A percentile compares a stretch with the other conserved stretches of the same genome.
These are phyloP conservation scores for Arthrobotrys musiformis DNA, from an alignment of 2,329 filamentous ascomycete genomes.

Conservation along the genomic window DNA sequence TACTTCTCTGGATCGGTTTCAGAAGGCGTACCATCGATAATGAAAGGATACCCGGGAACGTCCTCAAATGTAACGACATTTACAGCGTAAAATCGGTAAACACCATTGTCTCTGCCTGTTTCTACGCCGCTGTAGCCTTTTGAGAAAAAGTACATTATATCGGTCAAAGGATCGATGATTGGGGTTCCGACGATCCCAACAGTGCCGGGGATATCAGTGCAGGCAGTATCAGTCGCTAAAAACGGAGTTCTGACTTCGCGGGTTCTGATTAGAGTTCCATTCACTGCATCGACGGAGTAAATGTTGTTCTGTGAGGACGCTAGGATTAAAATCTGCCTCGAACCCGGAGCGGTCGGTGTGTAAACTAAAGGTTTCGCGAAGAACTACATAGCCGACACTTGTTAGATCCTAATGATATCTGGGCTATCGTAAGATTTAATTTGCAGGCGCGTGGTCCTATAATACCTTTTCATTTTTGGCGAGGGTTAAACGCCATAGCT, in stretches of 20 bases:
- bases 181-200: slow-evolving; percentile 66
- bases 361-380: slow-evolving; percentile 66
- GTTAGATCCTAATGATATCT: neutral
- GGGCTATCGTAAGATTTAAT: no score
- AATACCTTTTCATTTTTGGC: slow-evolving; percentile 26
- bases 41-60: slow-evolving; percentile 65
- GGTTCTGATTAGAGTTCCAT: slow-evolving; percentile 62
- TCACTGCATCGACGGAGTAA: slow-evolving; percentile 64
- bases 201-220: slow-evolving; percentile 66
- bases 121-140: slow-evolving; percentile 63
- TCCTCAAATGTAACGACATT: slow-evolving; percentile 63
- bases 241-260: slow-evolving; percentile 66
- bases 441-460: neutral
- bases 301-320: slow-evolving; percentile 64
- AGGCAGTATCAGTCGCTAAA: slow-evolving; percentile 66
- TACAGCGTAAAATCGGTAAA: slow-evolving; percentile 60
- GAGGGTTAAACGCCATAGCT: slow-evolving; percentile 44
- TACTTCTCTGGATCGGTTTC: slow-evolving; percentile 66
- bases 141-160: slow-evolving; percentile 65
- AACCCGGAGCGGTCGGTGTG: slow-evolving; percentile 62
- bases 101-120: slow-evolving; percentile 59
- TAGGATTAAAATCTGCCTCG: slow-evolving; percentile 62
- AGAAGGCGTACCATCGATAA: slow-evolving; percentile 65
- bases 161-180: slow-evolving; percentile 65
- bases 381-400: slow-evolving; percentile 61